Base-by-base conservation (phyloP, 1,284 basidiomycete species). In the Mycena sp. region DNA sequence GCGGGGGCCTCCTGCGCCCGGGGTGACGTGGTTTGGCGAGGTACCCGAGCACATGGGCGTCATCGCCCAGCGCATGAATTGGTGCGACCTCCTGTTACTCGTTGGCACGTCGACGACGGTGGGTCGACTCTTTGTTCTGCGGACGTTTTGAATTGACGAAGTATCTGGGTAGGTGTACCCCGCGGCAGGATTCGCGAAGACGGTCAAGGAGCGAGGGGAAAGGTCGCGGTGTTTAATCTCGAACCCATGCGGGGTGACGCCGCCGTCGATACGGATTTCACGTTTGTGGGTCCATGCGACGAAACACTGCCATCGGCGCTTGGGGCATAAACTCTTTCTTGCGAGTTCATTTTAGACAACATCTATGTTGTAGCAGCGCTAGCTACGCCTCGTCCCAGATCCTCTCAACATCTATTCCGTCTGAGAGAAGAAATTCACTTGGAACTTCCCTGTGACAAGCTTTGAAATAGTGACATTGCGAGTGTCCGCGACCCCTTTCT, bases 181-280 rank as follows among this genome's bases (percentile, higher is more conserved):
- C 11, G 61, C 50, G 16, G 61, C 61, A 0, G 61, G 48, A n/a
- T 63, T 63, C 49, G 49, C 61, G 4, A 63, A 53, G 43, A 63
- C 56, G 43, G 78, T 62, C 16, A 56, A 62, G 49, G 41, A 62
- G 19, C 60, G 48, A 26, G 60, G 54, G 81, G 79, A 2, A 77
- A 73, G 51, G 76, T 82, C 17, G 81, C 81, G 7, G 75, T 83
- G 3, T 83, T 83, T 72, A 82, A 82, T 64, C 64, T 82, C 30
- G 61, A 69, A 19, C 23, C 52, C 21, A 50, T 37, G 48, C 48
- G 32, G 1, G 48, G 23, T 12, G 43, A 57, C 11, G 53, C 40
- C 17, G 41, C 32, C 10, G 54, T 62, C 11, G 53, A 73, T 6
- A 76, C 77, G 3, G 71, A 78, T 58, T 81, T 75, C 64, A 63